phyloP scores from a whole-genome alignment of 306 rosid genomes.

The Sicyos baderoa region DNA sequence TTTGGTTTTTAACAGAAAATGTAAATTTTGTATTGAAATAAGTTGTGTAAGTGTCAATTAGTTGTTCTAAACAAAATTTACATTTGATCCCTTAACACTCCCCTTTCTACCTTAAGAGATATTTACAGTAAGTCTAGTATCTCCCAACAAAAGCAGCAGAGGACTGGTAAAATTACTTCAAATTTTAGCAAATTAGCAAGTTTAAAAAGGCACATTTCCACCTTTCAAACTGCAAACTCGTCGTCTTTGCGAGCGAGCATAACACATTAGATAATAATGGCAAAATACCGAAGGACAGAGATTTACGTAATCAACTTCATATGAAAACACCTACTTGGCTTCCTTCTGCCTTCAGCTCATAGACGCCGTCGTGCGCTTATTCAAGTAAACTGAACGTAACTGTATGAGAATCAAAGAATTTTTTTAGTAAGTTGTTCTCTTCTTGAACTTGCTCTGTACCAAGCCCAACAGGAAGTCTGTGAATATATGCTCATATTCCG shows the following conservation, averaged over 20 bases:
- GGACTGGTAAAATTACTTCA: background rate
- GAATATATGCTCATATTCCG: constrained; percentile 85
- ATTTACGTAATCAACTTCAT: background rate
- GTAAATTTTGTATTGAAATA: no score
- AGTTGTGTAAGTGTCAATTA: background rate
- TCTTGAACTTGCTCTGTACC: constrained; percentile 47
- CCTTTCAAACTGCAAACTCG: constrained; percentile 9
- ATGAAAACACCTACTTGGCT: constrained; percentile 7
- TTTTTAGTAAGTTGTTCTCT: constrained; percentile 26
- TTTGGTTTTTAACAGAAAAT: no score
- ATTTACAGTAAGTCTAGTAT: constrained; percentile 13
- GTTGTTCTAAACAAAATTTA: constrained; percentile 9
- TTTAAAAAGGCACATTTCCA: constrained; percentile 19
- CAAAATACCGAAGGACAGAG: background rate
- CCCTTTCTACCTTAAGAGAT: background rate
- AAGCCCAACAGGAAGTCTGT: constrained; percentile 78
- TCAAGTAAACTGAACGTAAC: constrained; percentile 7
- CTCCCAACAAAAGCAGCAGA: constrained; percentile 6
- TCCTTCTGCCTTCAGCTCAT: background rate
- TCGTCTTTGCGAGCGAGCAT: constrained; percentile 11
- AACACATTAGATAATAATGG: background rate
- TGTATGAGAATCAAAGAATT: background rate
- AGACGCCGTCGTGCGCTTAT: background rate
- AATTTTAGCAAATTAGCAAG: constrained; percentile 2
- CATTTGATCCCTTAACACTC: constrained; percentile 12